Conservation (phyloP, 768 basidiomycete species). For the Pleurotus salmoneostramineus region DNA sequence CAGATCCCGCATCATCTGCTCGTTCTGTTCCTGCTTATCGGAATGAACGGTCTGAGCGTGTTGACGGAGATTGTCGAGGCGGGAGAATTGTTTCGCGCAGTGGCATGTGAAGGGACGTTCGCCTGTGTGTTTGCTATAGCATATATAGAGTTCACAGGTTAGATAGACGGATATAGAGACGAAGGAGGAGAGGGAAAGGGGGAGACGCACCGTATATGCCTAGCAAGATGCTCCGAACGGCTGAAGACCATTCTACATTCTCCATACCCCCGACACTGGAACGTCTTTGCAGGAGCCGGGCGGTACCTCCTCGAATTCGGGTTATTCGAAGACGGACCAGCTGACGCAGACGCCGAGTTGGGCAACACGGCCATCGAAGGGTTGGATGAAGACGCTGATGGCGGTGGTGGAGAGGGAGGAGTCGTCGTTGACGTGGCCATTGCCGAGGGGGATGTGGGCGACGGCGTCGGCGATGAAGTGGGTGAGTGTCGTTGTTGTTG, state of each 20-base stretch:
- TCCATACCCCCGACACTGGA: constrained; percentile 92
- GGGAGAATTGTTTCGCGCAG: constrained; percentile 92
- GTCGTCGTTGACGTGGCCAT: constrained; percentile 25
- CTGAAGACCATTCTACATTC: constrained; percentile 97
- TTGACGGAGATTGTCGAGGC: constrained; percentile 95
- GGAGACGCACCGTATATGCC: constrained; percentile 81
- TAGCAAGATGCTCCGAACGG: constrained; percentile 90
- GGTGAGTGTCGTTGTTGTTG: constrained; percentile 1
- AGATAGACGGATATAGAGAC: constrained; percentile 8
- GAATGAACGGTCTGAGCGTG: constrained; percentile 97
- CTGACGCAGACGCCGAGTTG: background rate
- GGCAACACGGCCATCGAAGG: background rate
- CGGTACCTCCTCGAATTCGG: constrained; percentile 57
- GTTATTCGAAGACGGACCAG: constrained; percentile 9
- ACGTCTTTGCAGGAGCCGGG: constrained; percentile 87
- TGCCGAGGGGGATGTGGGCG: constrained; percentile 11
- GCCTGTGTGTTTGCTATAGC: constrained; percentile 89
- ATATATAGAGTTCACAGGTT: constrained; percentile 7
- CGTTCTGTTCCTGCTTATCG: constrained; percentile 88
- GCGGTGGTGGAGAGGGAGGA: constrained; percentile 8
- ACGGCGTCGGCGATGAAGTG: constrained; percentile 14
- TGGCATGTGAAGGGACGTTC: constrained; percentile 96
- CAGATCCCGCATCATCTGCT: constrained; percentile 88
- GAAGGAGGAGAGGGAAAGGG: constrained; percentile 8
- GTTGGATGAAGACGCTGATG: background rate